Base-by-base conservation (phyloP, 2,329 filamentous ascomycete genomes). In the Epichloe festucae region DNA sequence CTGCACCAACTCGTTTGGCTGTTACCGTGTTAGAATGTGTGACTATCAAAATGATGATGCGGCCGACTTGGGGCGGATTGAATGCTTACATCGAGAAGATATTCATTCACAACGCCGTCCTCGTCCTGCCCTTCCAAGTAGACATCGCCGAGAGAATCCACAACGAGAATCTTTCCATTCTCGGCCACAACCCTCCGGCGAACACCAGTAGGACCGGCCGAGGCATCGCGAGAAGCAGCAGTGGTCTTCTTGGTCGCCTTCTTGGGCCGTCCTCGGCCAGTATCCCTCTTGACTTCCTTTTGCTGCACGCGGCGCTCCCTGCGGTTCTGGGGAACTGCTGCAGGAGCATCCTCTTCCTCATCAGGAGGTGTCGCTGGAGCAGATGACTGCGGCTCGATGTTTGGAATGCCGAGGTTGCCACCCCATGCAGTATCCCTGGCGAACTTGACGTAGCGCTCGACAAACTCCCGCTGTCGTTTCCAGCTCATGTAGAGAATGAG, bases 81-180 rank as follows among this genome's bases (percentile, higher is more conserved):
- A 14, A 19, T 8, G 78, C 85, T 76, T 71, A 96, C 82, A 65
- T 98, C 91, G 54, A 98, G 81, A 56, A 96, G 72, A 64, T 84
- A 95, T 65, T 96, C 88, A 58, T 86, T 79, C 35, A 81, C 78
- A 51, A 87, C 81, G 50, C 93, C 93, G 23, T 96, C 88, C 58
- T 90, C 89, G 49, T 89, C 88, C 60, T 88, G 79, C 63, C 95
- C 87, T 68, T 97, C 90, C n/a, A 98, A 75, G 64, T 88, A 98
- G 12, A 98, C 93, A 60, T 96, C 89, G 31, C 93, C 93, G 10
- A 85, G 74, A 0, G 87, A 88, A 68, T 98, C 91, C 4, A 98
- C 93, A 52, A 98, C 84, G 39, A 98, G 74, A 1, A 95, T 77
- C 73, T 97, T 98, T 58, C 93, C 93, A 61, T 98, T 98, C 73